Base-by-base conservation (phyloP, 2,329 filamentous ascomycete genomes). In the Sporothrix mexicana region DNA sequence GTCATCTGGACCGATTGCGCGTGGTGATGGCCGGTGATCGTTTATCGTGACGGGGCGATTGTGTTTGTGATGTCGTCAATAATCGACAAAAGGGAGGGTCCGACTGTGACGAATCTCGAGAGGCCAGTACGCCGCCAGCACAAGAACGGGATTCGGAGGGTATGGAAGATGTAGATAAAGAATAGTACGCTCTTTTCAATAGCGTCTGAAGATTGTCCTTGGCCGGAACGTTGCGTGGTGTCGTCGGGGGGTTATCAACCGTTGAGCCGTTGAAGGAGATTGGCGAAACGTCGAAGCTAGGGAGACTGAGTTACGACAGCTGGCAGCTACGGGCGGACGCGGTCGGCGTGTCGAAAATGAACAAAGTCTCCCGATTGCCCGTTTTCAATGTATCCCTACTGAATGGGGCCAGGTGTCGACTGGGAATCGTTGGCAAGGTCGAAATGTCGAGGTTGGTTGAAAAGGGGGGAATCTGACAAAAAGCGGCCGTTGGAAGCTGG, bases 1-100 rank as follows among this genome's bases (percentile, higher is more conserved):
- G 51, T 51, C 67, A 69, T 69, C 51, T 69, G 67, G 53, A 62
- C 49, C 25, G 51, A 57, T 61, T 43, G 67, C 10, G 61, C 47
- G 66, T 5, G 13, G 12, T 51, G 20, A 4, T 17, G 15, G 64
- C 2, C 15, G 57, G 59, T 15, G 17, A 49, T 41, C 4, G 47
- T 47, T 13, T 20, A 13, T 41, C 47, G 66, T 53, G 47, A 68
- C 23, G 30, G 61, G 8, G 30, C 20, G 51, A 53, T 53, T 7
- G 30, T 36, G 30, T 36, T 36, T 7, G 61, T 7, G 61, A 62
- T 41, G 36, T 62, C 57, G 57, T 36, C 30, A 36, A 36, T 59
- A 62, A 47, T 47, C 20, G 41, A 43, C 30, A 20, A 41, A 66
- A 66, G 41, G 41, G 61, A 66, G 61, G 20, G 41, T 23, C 61